Base-by-base conservation (phyloP, 805 yeast species). In the Sugiyamaella qingdaonensis region DNA sequence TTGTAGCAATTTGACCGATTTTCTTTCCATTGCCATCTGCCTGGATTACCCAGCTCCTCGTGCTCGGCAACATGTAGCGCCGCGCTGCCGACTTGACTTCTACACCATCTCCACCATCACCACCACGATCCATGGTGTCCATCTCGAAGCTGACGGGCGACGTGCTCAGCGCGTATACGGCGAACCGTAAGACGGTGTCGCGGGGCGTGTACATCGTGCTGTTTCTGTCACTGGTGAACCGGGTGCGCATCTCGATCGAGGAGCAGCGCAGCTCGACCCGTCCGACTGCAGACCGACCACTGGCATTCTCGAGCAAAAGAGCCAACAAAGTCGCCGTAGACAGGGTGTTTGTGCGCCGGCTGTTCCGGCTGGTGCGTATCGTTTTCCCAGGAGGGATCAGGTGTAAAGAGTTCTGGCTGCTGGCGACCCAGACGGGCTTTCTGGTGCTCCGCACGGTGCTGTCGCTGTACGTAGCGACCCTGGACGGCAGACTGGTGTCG, bases 401-500 rank as follows among this genome's bases (percentile, higher is more conserved):
- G 31, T 60, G 67, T 34, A 57, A 59, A 34, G 72, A 70, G 52
- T 64, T 72, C 43, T 61, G 67, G 64, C 57, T 68, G 39, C 63
- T 87, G 35, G 54, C 66, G 0, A 59, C 78, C 0, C 92, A 88
- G 67, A 69, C 88, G 4, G 64, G 73, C 0, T 72, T 88, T 24
- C 73, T 91, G 44, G 76, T 86, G 2, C 58, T 78, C 3, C 77
- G 96, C 58, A 92, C 96, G 0, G 67, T 84, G 21, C 70, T 91
- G 27, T 85, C 96, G 1, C 75, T 91, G 46, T 83, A 84, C 62
- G 91, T 90, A 13, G 97, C 97, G 4, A 80, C 85, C 10, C 74
- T 91, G 54, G 97, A 91, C 68, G 97, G 97, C 58, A 74, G 76
- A 63, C 73, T 91, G 51, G 96, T 91, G 3, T 88, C 96, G 0